Base-by-base conservation (phyloP, 129 eudicot genomes). In the Centella asiatica region DNA sequence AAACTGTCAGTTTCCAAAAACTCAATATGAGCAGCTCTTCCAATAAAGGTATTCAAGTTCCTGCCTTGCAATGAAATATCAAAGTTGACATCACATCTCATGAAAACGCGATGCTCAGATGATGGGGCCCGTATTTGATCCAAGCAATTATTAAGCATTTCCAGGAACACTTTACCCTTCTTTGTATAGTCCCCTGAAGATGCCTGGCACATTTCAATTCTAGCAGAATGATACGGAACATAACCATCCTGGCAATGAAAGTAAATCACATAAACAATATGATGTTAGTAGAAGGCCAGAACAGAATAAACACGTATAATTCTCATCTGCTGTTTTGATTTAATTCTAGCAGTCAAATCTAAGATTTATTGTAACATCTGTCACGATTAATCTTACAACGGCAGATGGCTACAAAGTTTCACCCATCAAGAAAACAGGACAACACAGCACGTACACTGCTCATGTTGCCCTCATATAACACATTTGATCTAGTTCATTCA, bases 11-110 rank as follows among this genome's bases (percentile, higher is more conserved):
- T 65, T 71, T 92, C 98, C 81, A 92, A 64, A 72, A 92, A 92
- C 82, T 92, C 98, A 3, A 92, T 92, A 65, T 92, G 98, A 55
- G 98, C 98, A 37, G 98, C 98, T 1, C 98, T 81, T 51, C 98
- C 98, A 53, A 92, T 87, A 36, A 92, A 67, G 36, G 98, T 92
- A 60, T 92, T 92, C 24, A 92, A 72, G 72, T 84, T 92, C 56
- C 87, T 65, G 27, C 98, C 98, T 69, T 92, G 98, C 57, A 85
- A 28, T 36, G 98, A 57, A 62, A 73, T 69, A 74, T 92, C 95
- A 44, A 92, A 92, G 75, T 87, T 92, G 36, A 92, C 95, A 62
- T 92, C 98, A 69, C 98, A 87, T 29, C 98, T 74, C 88, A 92
- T 87, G 74, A 92, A 87, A 44, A 74, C 87, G 12, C 95, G 78